Evolutionary conservation across 2,329 filamentous ascomycete species (phyloP).

Genomic region (Plenodomus biglobosus): DNA sequence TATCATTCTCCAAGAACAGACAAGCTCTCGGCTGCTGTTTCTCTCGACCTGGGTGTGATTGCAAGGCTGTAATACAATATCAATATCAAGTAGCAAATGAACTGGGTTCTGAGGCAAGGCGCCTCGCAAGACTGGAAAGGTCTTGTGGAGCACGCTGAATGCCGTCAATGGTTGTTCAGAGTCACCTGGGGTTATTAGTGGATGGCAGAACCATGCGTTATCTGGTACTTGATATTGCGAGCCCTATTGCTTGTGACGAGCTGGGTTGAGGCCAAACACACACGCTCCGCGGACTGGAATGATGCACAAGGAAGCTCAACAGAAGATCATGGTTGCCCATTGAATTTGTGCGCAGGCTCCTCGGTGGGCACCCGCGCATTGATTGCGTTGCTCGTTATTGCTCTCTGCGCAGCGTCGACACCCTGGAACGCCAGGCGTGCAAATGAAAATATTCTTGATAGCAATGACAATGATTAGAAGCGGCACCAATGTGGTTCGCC

Average conservation of each 20-base stretch:
- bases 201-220: background rate
- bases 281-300: conserved; percentile 15
- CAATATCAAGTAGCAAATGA: conserved; percentile 30
- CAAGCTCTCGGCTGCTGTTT: conserved; percentile 15
- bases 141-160: background rate
- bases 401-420: conserved; percentile 27
- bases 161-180: background rate
- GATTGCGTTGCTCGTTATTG: conserved; percentile 43
- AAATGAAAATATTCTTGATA: conserved; percentile 21
- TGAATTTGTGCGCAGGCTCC: conserved; percentile 23
- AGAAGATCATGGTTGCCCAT: conserved; percentile 22
- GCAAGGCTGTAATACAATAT: conserved; percentile 25
- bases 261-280: conserved; percentile 13
- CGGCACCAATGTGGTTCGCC: conserved; percentile 12
- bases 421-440: conserved; percentile 19
- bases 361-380: conserved; percentile 31
- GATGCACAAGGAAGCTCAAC: conserved; percentile 23
- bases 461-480: conserved; percentile 24
- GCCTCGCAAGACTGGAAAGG: background rate
- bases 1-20: conserved; percentile 24
- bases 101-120: background rate
- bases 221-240: background rate
- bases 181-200: background rate
- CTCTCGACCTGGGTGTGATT: conserved; percentile 19
- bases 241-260: conserved; percentile 30